Base-by-base conservation (phyloP, 805 yeast species). In the Ogataea ganodermae region DNA sequence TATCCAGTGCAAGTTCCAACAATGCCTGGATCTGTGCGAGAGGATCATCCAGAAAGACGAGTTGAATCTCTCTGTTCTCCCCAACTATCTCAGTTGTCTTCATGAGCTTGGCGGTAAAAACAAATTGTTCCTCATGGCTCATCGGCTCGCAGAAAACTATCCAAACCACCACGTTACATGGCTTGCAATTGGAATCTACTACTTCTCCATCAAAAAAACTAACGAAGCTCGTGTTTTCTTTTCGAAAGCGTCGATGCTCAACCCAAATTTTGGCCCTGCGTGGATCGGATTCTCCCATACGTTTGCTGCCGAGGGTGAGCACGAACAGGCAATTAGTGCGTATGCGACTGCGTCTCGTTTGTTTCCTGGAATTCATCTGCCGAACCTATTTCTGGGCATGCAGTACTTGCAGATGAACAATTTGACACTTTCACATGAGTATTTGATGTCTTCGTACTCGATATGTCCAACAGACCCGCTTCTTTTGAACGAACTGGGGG, bases 221-320 rank as follows among this genome's bases (percentile, higher is more conserved):
- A 65, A 82, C 5, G 97, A 91, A 54, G 96, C 98, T 0, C 74
- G 99, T 49, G 79, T 86, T 53, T 89, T 79, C 61, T 94, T 90
- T 67, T 84, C 94, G 33, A 90, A 89, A 63, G 91, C 97, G 0
- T 89, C 97, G 1, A 74, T 90, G 55, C 67, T 91, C 50, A 86
- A 89, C 59, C 95, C 99, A 2, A 87, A 84, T 55, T 90, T 88
- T 69, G 95, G 94, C 0, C 92, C 88, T 44, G 96, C 98, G 1
- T 94, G 99, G 99, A 83, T 94, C 27, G 99, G 97, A 2, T 94
- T 94, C 70, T 98, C 98, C 1, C 98, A 92, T 61, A 91, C 98
- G 0, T 94, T 91, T 77, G 97, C 97, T 0, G 84, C 88, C 2
- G 99, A 94, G 65, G 96, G 97, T n/a, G 99, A 94, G 67, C 97